Base-by-base conservation (phyloP, 2,329 filamentous ascomycete species). In the Colletotrichum camelliae region DNA sequence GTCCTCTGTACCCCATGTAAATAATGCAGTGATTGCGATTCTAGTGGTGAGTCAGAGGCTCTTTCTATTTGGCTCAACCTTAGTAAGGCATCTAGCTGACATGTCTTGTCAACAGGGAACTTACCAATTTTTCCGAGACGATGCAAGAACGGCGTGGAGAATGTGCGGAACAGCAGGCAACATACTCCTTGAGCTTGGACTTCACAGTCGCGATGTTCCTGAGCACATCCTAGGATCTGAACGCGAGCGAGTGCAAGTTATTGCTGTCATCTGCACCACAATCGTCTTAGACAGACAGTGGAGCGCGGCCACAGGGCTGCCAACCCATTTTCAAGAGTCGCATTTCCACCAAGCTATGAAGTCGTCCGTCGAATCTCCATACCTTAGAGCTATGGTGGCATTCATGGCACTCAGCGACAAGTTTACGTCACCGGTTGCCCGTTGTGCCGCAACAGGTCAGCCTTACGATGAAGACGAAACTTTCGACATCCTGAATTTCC, bases 121-220 rank as follows among this genome's bases (percentile, higher is more conserved):
- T 4, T 81, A 81, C 13, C 75, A 80, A 27, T 81, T 79, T 61
- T 81, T 81, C 58, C 72, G 78, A 12, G 80, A 80, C 4, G 75
- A 78, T 48, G 72, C 76, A 0, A 79, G 79, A 1, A 78, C 76
- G 7, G 80, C 80, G 3, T 81, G 80, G 80, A 78, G 80, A 3
- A 81, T 81, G 80, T 81, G 79, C 2, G 80, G 80, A 0, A 72
- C 78, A 4, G 80, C 80, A 5, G 80, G 80, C 4, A 76, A 77
- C 3, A 80, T 80, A 66, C 24, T 80, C 6, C 79, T 81, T 77
- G 80, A 81, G 39, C 79, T 81, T 4, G 80, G 80, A 1, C 71
- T 81, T 2, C 80, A 81, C 15, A 80, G 78, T n/a, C 68, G 77
- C 10, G 79, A 81, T 5, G 78, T 81, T 2, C 77, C 77, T 0